These are phyloP conservation scores for Pyrus betulifolia DNA, from an alignment of 306 rosid genomes.

Conservation along the genomic window DNA sequence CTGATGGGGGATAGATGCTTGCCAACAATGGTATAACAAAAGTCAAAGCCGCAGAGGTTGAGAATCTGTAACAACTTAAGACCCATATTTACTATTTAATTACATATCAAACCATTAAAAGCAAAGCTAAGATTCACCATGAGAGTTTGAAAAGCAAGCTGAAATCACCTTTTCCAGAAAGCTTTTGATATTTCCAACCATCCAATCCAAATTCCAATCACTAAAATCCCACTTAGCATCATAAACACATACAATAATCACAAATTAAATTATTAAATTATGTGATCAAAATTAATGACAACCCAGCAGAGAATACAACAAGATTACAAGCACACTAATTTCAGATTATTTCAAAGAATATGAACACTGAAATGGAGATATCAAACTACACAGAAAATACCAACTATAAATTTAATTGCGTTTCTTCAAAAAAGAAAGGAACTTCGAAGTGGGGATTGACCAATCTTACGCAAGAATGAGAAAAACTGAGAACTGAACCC, in stretches of 20 bases:
- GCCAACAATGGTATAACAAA: not conserved
- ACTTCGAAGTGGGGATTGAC: not conserved
- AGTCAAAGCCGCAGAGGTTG: not conserved
- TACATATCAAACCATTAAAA: not conserved
- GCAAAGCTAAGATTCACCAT: not conserved
- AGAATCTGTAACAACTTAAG: not conserved
- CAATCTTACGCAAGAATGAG: conserved; percentile 1
- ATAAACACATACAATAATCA: not conserved
- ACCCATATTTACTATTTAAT: not conserved
- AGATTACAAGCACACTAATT: not conserved
- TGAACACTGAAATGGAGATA: not conserved
- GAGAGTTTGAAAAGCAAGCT: not conserved
- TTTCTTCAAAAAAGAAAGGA: not conserved
- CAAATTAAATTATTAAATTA: not conserved
- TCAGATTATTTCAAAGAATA: not conserved
- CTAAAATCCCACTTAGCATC: not conserved
- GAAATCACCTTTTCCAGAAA: not conserved
- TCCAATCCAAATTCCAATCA: conserved; percentile 5
- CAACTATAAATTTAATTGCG: not conserved
- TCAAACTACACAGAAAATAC: not conserved
- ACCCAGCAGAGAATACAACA: not conserved
- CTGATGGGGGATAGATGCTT: not conserved
- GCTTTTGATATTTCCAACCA: not conserved
- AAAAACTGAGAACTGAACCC: not conserved
- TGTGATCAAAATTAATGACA: not conserved